A percentile compares a stretch with the other conserved stretches of the same genome.
Evolutionary conservation across 2,329 filamentous ascomycete genomes (phyloP).

Genomic region (Blastomyces parvus): DNA sequence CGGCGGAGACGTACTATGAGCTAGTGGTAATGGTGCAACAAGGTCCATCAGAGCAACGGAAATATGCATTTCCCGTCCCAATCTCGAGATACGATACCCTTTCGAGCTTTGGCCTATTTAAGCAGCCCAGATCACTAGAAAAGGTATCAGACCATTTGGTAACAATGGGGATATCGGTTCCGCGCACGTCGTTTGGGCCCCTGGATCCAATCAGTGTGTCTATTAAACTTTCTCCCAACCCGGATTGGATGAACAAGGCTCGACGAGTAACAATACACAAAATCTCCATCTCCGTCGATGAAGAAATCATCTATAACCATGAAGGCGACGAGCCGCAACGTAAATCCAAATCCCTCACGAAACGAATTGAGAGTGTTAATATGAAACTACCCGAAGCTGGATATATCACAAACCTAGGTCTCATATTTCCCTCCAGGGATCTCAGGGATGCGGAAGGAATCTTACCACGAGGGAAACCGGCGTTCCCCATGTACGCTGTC

Average conservation of each 20-base stretch:
- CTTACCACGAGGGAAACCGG: conserved; percentile 70
- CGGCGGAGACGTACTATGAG: conserved; percentile 96
- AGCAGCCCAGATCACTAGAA: conserved; percentile 81
- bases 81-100: conserved; percentile 90
- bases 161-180: conserved; percentile 81
- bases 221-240: conserved; percentile 86
- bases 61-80: conserved; percentile 83
- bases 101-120: conserved; percentile 99
- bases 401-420: conserved; percentile 82
- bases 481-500: conserved; percentile 81
- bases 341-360: conserved; percentile 78
- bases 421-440: conserved; percentile 86
- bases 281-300: conserved; percentile 87
- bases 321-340: conserved; percentile 91
- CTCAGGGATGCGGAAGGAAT: conserved; percentile 79
- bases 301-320: conserved; percentile 97
- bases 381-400: conserved; percentile 82
- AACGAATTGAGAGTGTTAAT: conserved; percentile 70
- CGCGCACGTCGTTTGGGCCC: conserved; percentile 92
- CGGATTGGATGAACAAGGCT: conserved; percentile 82
- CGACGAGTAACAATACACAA: conserved; percentile 87
- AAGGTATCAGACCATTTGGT: conserved; percentile 82
- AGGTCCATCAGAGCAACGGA: conserved; percentile 74
- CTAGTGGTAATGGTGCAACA: conserved; percentile 93
- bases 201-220: conserved; percentile 92